Percentiles rank a stretch among this genome's conserved stretches.
phyloP scores from a whole-genome alignment of 768 basidiomycete genomes.

The Suillus variegatus region DNA sequence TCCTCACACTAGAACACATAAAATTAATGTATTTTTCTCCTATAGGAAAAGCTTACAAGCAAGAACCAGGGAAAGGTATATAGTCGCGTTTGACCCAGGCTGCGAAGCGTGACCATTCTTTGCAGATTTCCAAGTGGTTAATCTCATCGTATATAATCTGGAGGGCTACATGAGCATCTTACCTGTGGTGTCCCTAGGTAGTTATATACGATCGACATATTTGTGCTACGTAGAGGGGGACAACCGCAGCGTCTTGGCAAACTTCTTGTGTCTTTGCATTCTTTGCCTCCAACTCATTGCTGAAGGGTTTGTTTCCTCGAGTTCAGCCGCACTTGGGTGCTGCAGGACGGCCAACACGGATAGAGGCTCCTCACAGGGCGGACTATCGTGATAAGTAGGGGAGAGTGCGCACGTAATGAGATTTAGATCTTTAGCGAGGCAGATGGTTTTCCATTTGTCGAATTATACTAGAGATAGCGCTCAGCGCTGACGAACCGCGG shows the following conservation, averaged over 20 bases:
- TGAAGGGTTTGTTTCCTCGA: slow-evolving; percentile 27
- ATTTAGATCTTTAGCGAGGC: background rate
- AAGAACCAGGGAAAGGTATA: background rate
- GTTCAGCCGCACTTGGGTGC: slow-evolving; percentile 34
- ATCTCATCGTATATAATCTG: background rate
- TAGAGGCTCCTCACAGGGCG: background rate
- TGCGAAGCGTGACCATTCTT: background rate
- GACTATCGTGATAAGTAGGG: background rate
- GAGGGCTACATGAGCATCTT: background rate
- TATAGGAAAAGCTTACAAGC: background rate
- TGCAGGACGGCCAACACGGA: slow-evolving; percentile 46
- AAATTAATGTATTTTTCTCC: background rate
- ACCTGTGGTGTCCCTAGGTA: background rate
- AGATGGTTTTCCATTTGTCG: background rate
- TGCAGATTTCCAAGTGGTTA: background rate
- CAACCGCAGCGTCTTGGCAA: slow-evolving; percentile 73
- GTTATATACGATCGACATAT: background rate
- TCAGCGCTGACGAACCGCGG: background rate
- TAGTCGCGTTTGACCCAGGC: background rate
- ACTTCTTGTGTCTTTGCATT: slow-evolving; percentile 42
- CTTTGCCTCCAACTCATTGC: slow-evolving; percentile 13
- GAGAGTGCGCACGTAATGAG: too few species aligned
- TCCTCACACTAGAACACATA: background rate
- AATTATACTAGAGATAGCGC: background rate
- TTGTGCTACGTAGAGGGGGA: background rate